Conservation (phyloP, 257 asterid species). For the Solanum pennellii region DNA sequence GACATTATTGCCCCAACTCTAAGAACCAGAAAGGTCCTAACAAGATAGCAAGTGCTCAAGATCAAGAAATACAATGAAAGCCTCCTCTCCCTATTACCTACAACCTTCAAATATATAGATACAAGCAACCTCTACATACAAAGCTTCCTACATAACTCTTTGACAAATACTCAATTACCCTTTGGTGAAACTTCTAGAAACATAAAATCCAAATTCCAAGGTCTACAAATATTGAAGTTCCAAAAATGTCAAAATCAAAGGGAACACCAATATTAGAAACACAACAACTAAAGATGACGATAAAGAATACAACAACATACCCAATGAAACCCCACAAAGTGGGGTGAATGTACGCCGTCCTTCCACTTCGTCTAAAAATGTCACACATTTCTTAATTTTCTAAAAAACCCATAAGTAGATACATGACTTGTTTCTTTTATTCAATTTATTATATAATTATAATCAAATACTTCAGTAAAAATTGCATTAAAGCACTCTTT, state of each 20-base stretch:
- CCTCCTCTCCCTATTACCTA: background rate
- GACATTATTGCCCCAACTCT: background rate
- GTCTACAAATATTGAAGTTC: too few relatives aligned
- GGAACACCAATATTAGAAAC: too few relatives aligned
- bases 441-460: too few relatives aligned
- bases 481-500: background rate
- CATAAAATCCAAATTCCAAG: too few relatives aligned
- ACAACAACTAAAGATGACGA: too few relatives aligned
- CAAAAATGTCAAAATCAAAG: too few relatives aligned
- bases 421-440: background rate
- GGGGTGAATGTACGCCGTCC: background rate
- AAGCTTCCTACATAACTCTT: background rate
- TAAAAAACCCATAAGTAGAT: background rate
- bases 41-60: background rate
- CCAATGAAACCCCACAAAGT: background rate
- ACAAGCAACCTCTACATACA: background rate
- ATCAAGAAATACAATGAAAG: background rate
- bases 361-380: background rate
- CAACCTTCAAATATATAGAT: background rate
- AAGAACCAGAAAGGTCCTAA: background rate
- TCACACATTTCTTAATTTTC: background rate
- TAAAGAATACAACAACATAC: background rate
- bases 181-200: too few relatives aligned
- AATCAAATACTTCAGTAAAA: background rate
- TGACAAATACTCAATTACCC: background rate